Evolutionary conservation across 345 rosid genomes (phyloP), one percentile per base, ranked within the genome.

Genomic region (Citrus medica): DNA sequence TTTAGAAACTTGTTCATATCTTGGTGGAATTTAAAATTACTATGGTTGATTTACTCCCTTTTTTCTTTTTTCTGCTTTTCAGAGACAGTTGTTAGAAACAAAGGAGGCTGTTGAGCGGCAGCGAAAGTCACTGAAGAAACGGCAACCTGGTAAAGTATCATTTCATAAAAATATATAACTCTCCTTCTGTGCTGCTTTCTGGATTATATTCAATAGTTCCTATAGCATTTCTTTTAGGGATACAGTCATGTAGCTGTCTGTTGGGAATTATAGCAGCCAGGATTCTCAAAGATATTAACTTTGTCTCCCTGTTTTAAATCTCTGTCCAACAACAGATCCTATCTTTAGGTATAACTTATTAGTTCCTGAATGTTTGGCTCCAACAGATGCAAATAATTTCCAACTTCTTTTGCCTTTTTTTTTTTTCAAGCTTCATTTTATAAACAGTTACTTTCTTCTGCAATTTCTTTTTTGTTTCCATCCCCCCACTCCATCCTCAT

Each of bases 71-170:
- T 56, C 3, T 10, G 24, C 59, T 32, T 78, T 58, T 59, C 77
- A 96, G 99, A 92, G 83, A 80, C 97, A 92, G 82, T 79, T 96
- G 83, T 83, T 96, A 78, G 98, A 96, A 88, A 91, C 91, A 24
- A 96, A 91, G 88, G 99, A 96, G 87, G 93, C 94, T 68, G 85
- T 96, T 78, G 99, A 96, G 84, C 91, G 98, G 74, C 98, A 90
- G 82, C 87, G 99, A 73, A 96, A 94, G 87, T 85, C 88, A 63
- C 85, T 96, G 74, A 96, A 96, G 92, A 96, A 96, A 82, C 92
- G 97, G 73, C 98, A 89, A 86, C 83, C 90, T 84, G 95, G 98
- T 90, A 88, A 86, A 8, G 62, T 53, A 48, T 48, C 35, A 8
- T 69, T 61, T 63, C 37, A 40, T 22, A 71, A 12, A 27, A 60